These are phyloP conservation scores for Diphasiastrum complanatum DNA, from an alignment of 83 land plant genomes.

Conservation along the genomic window DNA sequence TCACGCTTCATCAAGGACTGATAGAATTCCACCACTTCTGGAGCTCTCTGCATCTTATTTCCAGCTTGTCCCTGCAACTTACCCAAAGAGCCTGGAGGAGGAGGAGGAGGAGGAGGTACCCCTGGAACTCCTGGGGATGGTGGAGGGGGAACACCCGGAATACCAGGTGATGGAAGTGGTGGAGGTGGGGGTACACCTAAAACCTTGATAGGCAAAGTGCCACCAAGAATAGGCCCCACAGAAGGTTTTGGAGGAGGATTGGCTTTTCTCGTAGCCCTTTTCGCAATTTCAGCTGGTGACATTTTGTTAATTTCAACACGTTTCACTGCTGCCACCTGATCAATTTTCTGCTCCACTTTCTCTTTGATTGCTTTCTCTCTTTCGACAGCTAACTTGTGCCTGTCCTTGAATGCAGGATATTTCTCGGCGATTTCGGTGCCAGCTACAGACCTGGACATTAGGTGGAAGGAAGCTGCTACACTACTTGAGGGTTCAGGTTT, in stretches of 20 bases:
- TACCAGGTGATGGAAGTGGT: slow-evolving; percentile 60
- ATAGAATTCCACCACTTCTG: slow-evolving; percentile 91
- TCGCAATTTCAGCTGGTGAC: slow-evolving; percentile 56
- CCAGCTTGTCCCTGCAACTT: slow-evolving; percentile 40
- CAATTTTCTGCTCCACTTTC: slow-evolving; percentile 48
- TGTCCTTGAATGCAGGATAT: slow-evolving; percentile 77
- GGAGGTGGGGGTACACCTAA: slow-evolving; percentile 42
- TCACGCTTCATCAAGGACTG: slow-evolving; percentile 91
- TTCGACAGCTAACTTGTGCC: slow-evolving; percentile 80
- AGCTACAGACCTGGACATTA: slow-evolving; percentile 80
- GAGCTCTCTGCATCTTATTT: slow-evolving; percentile 84
- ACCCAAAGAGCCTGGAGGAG: slow-evolving; percentile 41
- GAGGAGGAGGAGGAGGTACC: slow-evolving; percentile 66
- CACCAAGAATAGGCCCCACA: slow-evolving; percentile 26
- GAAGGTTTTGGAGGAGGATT: slow-evolving; percentile 83
- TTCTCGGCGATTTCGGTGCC: slow-evolving; percentile 54
- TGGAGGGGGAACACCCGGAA: slow-evolving; percentile 60
- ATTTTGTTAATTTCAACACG: slow-evolving; percentile 13
- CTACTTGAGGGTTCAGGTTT: slow-evolving; percentile 35
- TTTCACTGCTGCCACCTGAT: slow-evolving; percentile 9
- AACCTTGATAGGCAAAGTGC: slow-evolving; percentile 9
- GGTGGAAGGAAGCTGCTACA: slow-evolving; percentile 66
- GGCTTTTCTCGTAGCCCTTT: slow-evolving; percentile 64
- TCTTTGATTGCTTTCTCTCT: slow-evolving; percentile 76
- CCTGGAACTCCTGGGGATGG: slow-evolving; percentile 12